These are phyloP conservation scores for Vitis vinifera DNA, from an alignment of 164 flowering plant genomes.

Conservation along the genomic window ASM3070453v1 NC_081819.1:21730501-21731000, in stretches of 20 bases:
- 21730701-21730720: slow-evolving; percentile 10
- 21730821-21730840: neutral
- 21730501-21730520: neutral
- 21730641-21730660: slow-evolving; percentile 44
- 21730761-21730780: too few species aligned
- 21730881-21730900: too few species aligned
- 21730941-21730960: too few species aligned
- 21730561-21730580: slow-evolving; percentile 70
- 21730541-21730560: slow-evolving; percentile 31
- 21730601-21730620: slow-evolving; percentile 34
- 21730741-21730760: too few species aligned
- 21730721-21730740: neutral
- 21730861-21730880: too few species aligned
- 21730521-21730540: neutral
- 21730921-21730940: too few species aligned
- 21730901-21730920: too few species aligned
- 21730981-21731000: too few species aligned
- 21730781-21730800: too few species aligned
- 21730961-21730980: too few species aligned
- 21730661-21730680: slow-evolving; percentile 42
- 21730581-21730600: slow-evolving; percentile 59
- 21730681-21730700: slow-evolving; percentile 39
- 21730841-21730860: too few species aligned
- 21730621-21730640: slow-evolving; percentile 42
- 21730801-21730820: neutral